Conservation (phyloP, 2,329 filamentous ascomycete species). For the Fusarium sp. region DNA sequence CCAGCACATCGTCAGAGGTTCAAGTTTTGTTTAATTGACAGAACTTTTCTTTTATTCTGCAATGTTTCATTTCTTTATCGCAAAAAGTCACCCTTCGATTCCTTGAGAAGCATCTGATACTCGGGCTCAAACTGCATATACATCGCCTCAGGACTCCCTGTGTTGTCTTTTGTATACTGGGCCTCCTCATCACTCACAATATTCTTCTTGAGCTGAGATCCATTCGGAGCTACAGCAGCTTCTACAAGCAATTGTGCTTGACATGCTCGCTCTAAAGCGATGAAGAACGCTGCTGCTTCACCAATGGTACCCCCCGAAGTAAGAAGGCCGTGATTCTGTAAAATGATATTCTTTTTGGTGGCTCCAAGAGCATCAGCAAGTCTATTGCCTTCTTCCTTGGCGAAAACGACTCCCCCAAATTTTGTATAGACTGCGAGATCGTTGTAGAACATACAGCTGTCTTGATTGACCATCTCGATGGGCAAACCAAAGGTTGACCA, state of each 20-base stretch:
- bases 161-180: conserved; percentile 44
- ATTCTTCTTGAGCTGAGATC: conserved; percentile 45
- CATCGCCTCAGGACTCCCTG: conserved; percentile 38
- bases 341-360: conserved; percentile 66
- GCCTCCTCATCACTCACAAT: conserved; percentile 55
- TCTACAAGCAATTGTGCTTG: conserved; percentile 73
- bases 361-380: conserved; percentile 69
- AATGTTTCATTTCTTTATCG: background rate
- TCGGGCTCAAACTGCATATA: conserved; percentile 41
- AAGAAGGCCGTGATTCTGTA: conserved; percentile 75
- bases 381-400: conserved; percentile 68
- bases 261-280: conserved; percentile 72
- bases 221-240: conserved; percentile 57
- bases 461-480: conserved; percentile 75
- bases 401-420: conserved; percentile 59
- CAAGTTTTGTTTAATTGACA: background rate
- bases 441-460: conserved; percentile 69
- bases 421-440: conserved; percentile 70
- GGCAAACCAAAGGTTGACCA: conserved; percentile 70
- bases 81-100: conserved; percentile 30
- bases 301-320: conserved; percentile 75
- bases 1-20: background rate
- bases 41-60: background rate
- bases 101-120: conserved; percentile 30
- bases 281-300: conserved; percentile 76